A percentile compares a stretch with the other conserved stretches of the same genome.
Evolutionary conservation across 306 rosid species (phyloP).

Genomic region (Hippophae tibetana): DNA sequence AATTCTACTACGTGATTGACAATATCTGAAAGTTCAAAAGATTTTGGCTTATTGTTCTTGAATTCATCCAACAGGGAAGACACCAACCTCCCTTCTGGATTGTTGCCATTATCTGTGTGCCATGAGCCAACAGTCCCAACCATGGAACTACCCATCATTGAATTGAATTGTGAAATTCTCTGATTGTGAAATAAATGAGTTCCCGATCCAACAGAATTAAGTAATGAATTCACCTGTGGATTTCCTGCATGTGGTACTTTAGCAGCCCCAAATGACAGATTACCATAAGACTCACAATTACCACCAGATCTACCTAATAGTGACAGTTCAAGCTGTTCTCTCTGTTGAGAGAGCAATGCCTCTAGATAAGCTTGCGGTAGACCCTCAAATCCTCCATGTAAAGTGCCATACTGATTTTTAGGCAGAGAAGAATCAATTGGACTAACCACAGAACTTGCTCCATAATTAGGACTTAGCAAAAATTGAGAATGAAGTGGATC

Average conservation of each 20-base stretch:
- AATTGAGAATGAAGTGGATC: constrained; percentile 43
- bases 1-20: constrained; percentile 71
- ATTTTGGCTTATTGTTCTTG: constrained; percentile 75
- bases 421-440: constrained; percentile 42
- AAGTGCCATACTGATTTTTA: constrained; percentile 41
- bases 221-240: constrained; percentile 34
- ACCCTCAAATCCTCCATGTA: constrained; percentile 58
- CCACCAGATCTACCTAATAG: constrained; percentile 54
- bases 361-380: constrained; percentile 65
- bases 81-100: constrained; percentile 44
- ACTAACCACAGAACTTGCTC: constrained; percentile 25
- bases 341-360: constrained; percentile 61
- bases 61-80: constrained; percentile 80
- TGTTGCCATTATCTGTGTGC: constrained; percentile 53
- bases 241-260: constrained; percentile 50
- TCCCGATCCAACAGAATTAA: constrained; percentile 57
- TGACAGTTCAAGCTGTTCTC: constrained; percentile 68
- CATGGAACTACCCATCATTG: constrained; percentile 57
- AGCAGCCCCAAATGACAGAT: constrained; percentile 54
- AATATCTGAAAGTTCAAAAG: constrained; percentile 86
- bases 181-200: constrained; percentile 56
- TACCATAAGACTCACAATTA: constrained; percentile 45
- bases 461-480: constrained; percentile 60
- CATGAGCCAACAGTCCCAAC: constrained; percentile 52
- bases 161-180: constrained; percentile 32